phyloP scores from a whole-genome alignment of 2,329 filamentous ascomycete genomes.

The Penicillium sp. region DNA sequence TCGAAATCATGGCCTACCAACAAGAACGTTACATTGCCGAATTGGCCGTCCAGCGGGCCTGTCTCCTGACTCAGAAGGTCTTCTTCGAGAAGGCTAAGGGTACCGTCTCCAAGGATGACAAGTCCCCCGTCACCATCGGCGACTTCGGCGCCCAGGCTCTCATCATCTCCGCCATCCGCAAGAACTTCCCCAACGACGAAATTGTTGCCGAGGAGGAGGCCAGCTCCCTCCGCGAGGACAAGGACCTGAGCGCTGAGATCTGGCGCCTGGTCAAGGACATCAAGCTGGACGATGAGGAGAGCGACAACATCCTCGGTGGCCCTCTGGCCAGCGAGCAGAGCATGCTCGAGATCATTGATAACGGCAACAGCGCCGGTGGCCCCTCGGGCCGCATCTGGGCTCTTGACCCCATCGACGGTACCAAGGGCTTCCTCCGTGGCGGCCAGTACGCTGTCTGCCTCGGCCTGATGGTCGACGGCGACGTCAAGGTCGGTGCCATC shows the following conservation, averaged over 20 bases:
- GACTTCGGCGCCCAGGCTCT: constrained; percentile 97
- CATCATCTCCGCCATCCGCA: constrained; percentile 85
- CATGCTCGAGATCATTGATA: constrained; percentile 62
- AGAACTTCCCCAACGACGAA: constrained; percentile 86
- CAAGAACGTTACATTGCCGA: constrained; percentile 82
- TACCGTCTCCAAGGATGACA: constrained; percentile 91
- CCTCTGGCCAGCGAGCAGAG: constrained; percentile 64
- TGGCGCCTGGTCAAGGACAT: constrained; percentile 80
- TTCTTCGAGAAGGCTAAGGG: constrained; percentile 91
- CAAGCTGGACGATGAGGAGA: constrained; percentile 65
- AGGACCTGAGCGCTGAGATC: constrained; percentile 70
- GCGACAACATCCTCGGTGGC: constrained; percentile 70
- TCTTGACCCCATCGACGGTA: constrained; percentile 96
- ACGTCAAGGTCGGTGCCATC: constrained; percentile 91
- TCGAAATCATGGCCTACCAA: constrained; percentile 59
- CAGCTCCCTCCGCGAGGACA: constrained; percentile 72
- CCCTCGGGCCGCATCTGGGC: constrained; percentile 75
- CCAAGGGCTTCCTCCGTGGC: constrained; percentile 92
- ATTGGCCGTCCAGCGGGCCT: constrained; percentile 83
- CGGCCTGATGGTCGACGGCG: constrained; percentile 85
- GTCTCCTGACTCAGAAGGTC: constrained; percentile 73
- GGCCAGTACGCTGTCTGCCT: constrained; percentile 97
- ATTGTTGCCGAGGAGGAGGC: constrained; percentile 97
- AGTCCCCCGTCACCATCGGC: constrained; percentile 94
- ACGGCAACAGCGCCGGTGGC: constrained; percentile 49